Percentiles rank a stretch among this genome's conserved stretches.
These are phyloP conservation scores for Nemophila menziesii DNA, from an alignment of 257 asterid genomes.

Conservation along the genomic window DNA sequence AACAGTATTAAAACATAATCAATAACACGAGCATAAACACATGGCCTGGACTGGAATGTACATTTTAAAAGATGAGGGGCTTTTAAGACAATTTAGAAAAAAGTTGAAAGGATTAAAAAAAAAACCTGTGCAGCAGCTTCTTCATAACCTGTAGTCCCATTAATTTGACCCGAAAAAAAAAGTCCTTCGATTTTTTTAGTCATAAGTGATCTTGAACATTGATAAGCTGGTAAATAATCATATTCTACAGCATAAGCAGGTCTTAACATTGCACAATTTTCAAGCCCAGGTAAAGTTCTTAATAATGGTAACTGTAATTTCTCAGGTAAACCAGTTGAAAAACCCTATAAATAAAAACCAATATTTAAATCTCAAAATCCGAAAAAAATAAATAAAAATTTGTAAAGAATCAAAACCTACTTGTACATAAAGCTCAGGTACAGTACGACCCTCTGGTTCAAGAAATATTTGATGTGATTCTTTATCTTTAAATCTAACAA, in stretches of 20 bases:
- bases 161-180: constrained; percentile 96
- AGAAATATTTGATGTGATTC: constrained; percentile 98
- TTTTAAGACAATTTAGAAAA: no score
- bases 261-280: constrained; percentile 91
- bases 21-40: no score
- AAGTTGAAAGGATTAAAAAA: background rate
- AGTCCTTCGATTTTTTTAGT: constrained; percentile 90
- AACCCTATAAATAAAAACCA: constrained; percentile 47
- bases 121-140: constrained; percentile 99
- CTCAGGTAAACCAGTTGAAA: constrained; percentile 98
- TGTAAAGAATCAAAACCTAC: constrained; percentile 20
- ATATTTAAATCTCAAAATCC: background rate
- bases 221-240: constrained; percentile 97
- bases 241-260: constrained; percentile 99
- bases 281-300: constrained; percentile 93
- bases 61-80: background rate
- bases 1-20: no score
- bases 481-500: constrained; percentile 88
- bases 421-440: constrained; percentile 98
- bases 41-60: no score
- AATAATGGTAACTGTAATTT: constrained; percentile 88
- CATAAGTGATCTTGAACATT: constrained; percentile 92
- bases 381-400: background rate
- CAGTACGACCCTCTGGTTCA: constrained; percentile 93
- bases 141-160: constrained; percentile 97